Evolutionary conservation across 306 rosid species (phyloP).

Genomic region (Prunus fruticosa): DNA sequence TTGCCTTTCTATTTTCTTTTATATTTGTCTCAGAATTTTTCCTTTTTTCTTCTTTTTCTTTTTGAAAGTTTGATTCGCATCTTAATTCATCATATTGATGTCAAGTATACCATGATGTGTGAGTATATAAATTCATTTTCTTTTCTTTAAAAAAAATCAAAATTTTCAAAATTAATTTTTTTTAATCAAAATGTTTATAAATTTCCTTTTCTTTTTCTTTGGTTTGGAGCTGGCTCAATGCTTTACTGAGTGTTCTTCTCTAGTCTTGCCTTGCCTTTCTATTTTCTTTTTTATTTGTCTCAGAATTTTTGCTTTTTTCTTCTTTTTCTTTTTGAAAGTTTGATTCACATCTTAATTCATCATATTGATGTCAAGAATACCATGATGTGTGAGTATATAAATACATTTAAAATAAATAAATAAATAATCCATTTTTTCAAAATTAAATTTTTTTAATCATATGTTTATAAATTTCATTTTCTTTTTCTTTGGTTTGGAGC

Average conservation of each 20-base stretch:
- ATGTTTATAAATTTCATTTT: neutral
- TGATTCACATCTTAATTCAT: no score
- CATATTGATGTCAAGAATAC: no score
- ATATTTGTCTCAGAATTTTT: neutral
- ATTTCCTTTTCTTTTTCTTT: no score
- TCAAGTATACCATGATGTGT: neutral
- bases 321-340: neutral
- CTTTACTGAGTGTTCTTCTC: constrained; percentile 1
- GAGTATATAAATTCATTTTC: neutral
- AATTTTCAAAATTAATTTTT: no score
- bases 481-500: neutral
- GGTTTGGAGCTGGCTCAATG: neutral
- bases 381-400: no score
- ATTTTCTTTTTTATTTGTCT: neutral
- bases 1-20: neutral
- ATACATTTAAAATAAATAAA: no score
- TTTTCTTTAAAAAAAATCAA: no score
- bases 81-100: neutral
- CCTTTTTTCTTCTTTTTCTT: no score
- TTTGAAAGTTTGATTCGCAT: neutral
- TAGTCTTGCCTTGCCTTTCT: neutral
- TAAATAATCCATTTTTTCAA: no score
- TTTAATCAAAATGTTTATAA: no score
- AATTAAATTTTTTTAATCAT: no score
- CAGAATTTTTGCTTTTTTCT: neutral